Base-by-base conservation (phyloP, 352 stramenopile species). In the Phytophthora foliorum region DNA sequence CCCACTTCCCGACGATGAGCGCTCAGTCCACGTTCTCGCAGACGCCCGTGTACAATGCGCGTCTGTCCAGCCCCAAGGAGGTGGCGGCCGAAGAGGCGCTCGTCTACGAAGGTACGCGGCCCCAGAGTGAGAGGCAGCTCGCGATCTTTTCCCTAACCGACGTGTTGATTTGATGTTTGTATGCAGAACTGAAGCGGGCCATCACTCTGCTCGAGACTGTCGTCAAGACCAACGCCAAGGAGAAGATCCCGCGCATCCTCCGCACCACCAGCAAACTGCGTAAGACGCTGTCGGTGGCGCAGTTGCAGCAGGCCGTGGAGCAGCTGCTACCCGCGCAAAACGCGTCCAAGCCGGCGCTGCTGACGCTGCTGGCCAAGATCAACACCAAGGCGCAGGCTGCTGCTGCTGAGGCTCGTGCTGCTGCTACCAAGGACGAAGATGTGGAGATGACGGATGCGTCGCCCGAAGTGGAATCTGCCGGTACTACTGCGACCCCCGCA, bases 171-270 rank as follows among this genome's bases (percentile, higher is more conserved):
- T 57, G 14, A n/a, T 62, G 3, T 22, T 51, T 62, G 52, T 62
- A 53, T 71, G 22, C 53, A 95, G 88, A 95, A 68, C 70, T 95
- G 29, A 91, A 92, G 72, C 84, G 86, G 56, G 88, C 80, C 34
- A 80, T 95, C 60, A 34, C 77, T 66, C 59, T 94, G 42, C 75
- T 95, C 29, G 88, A 95, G 48, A 76, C 75, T 29, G 80, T 92
- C 25, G 85, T 93, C n/a, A 91, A 91, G 59, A 91, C 84, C 8
- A 94, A 94, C 56, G 82, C 87, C 25, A 95, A 94, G 72, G 89
- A 96, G 53, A 94, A 95, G 65, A 82, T 95, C 50, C 68, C 86
- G 44, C 89, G 91, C 31, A 79, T 95, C 34, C 72, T 96, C 29
- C 86, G 87, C 60, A 88, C 84, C 66, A 95, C 82, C 29, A 92